Evolutionary conservation across 176 grass and related monocot species (phyloP), one percentile per base, ranked within the genome.

Genomic region (Carex kokanica): DNA sequence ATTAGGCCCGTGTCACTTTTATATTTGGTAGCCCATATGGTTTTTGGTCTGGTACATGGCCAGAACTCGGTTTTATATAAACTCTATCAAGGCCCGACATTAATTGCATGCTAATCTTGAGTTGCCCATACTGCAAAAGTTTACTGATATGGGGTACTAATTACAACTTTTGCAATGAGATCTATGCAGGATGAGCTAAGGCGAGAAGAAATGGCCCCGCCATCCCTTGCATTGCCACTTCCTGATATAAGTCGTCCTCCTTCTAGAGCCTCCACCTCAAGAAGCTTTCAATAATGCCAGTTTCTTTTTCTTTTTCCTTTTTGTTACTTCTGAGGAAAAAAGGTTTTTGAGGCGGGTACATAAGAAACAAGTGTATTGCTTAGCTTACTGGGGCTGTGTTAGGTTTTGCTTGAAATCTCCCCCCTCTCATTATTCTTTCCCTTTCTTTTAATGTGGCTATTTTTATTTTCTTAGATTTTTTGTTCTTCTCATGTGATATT

Each of bases 401-500:
- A 77, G 73, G 73, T 55, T 77, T 88, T 90, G 81, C 72, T 88
- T 89, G 88, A 87, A 95, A 88, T 91, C 56, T 86, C 81, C 72
- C 86, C 73, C 70, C 78, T 87, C 21, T 36, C 36, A 43, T 71
- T 71, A 60, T 45, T 67, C 59, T 20, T 89, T 58, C 83, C 40
- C 31, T 40, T n/a, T 83, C 84, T 90, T 90, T 84, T 82, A 87
- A 14, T 70, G 88, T 87, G 86, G 73, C 86, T 88, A 70, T 79
- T 91, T 86, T 88, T 84, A 49, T 82, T 21, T 67, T 80, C 16
- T 73, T 99, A 86, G 81, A 25, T 5, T 81, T 90, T 86, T 90
- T 75, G 86, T 47, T 89, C 82, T 90, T 91, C 91, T 99, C 97
- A 88, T 93, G 83, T 98, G 97, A 91, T 99, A 87, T 93, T 89